Percentiles rank a stretch among this genome's conserved stretches.
These are phyloP conservation scores for Helicocarpus griseus DNA, from an alignment of 2,329 filamentous ascomycete species.

Conservation along the genomic window DNA sequence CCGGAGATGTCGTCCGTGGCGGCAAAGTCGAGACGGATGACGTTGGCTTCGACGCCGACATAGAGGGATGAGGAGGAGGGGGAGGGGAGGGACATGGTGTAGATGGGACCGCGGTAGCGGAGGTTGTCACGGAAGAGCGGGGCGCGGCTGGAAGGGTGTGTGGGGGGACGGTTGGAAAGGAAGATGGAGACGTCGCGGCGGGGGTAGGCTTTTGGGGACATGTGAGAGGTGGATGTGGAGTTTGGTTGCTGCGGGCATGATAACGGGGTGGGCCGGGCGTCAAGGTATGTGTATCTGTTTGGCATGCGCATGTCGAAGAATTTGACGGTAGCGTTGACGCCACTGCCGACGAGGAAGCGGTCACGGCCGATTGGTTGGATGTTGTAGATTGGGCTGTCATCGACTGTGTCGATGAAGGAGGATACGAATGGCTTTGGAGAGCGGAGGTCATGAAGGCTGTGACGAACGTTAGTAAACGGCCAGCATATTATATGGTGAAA, in stretches of 20 bases:
- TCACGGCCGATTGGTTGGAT: conserved; percentile 48
- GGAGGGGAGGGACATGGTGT: conserved; percentile 36
- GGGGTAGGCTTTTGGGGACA: background rate
- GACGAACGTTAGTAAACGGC: background rate
- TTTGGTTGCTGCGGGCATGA: conserved; percentile 4
- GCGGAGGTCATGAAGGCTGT: conserved; percentile 51
- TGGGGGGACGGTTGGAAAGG: conserved; percentile 24
- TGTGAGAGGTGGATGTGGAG: background rate
- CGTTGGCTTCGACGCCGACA: conserved; percentile 33
- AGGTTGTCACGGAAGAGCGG: conserved; percentile 13
- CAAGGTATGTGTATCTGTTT: conserved; percentile 25
- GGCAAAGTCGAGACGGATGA: conserved; percentile 35
- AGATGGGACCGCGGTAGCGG: conserved; percentile 36
- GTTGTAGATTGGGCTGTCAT: conserved; percentile 50
- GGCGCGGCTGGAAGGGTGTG: conserved; percentile 4
- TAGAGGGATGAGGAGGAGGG: conserved; percentile 37
- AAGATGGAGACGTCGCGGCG: conserved; percentile 35
- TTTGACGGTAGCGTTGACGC: conserved; percentile 50
- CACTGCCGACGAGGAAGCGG: conserved; percentile 47
- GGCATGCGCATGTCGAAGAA: conserved; percentile 49
- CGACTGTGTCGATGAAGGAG: conserved; percentile 47
- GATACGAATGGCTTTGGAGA: conserved; percentile 38
- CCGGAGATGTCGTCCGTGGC: conserved; percentile 34
- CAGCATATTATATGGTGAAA: background rate
- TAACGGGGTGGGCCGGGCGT: conserved; percentile 13